phyloP scores from a whole-genome alignment of 2,329 filamentous ascomycete genomes.

The Colletotrichum sp. region DNA sequence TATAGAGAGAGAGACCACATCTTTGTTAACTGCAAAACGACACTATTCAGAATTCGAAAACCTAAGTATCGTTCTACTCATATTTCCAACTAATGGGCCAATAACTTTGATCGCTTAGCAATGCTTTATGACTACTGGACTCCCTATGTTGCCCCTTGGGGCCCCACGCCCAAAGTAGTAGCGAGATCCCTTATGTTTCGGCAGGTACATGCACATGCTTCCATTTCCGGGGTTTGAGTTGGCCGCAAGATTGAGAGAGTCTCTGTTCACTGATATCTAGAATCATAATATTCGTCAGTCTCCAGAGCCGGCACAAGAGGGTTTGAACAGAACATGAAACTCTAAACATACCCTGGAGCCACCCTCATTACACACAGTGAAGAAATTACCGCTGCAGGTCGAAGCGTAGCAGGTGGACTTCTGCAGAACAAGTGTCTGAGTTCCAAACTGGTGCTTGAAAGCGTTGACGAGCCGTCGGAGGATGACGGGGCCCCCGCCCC shows the following conservation, averaged over 20 bases:
- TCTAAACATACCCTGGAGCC: not conserved
- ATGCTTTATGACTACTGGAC: not conserved
- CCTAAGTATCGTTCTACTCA: not conserved
- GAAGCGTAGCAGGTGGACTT: not conserved
- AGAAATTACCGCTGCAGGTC: not conserved
- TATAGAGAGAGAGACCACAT: not conserved
- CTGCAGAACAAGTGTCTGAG: not conserved
- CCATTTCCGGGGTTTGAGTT: not conserved
- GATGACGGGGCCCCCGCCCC: not conserved
- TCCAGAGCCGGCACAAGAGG: not conserved
- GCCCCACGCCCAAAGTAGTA: not conserved
- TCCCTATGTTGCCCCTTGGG: not conserved
- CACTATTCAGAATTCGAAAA: not conserved
- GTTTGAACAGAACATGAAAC: not conserved
- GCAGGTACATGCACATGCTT: not conserved
- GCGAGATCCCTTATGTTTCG: not conserved
- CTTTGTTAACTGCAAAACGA: not conserved
- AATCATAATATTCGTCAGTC: not conserved
- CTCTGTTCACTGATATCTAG: not conserved
- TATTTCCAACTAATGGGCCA: not conserved
- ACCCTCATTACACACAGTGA: not conserved
- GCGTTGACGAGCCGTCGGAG: not conserved
- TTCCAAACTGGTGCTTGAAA: not conserved
- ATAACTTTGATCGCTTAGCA: not conserved
- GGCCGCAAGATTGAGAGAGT: not conserved